Evolutionary conservation across 2,329 filamentous ascomycete genomes (phyloP), one percentile per base, ranked within the genome.

Genomic region (Corniculantispora saksenae): DNA sequence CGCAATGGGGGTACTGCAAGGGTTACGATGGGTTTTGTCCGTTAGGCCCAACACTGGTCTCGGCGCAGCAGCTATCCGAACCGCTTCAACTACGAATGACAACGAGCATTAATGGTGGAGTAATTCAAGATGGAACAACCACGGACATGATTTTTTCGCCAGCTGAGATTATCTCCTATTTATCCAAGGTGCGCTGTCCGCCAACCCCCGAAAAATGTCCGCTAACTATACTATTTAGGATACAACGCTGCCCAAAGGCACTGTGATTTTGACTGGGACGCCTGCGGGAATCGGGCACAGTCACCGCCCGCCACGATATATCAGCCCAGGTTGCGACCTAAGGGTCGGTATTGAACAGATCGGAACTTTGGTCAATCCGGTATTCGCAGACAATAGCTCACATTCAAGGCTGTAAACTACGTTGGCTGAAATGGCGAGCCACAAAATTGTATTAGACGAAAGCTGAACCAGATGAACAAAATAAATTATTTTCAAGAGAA

Each of bases 261-360:
- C 88, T 72, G 57, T 89, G 48, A 86, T 90, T 65, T 87, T 89
- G 70, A 89, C 86, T 7, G 87, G 87, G 66, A 89, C 87, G 76
- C 76, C 75, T 0, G 74, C 76, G 0, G 80, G 81, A 27, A 79
- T 82, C 21, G 81, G 81, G 27, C 38, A 61, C 5, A 61, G 55
- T 12, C 38, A 58, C 25, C 35, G n/a, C 2, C 55, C 55, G 15
- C 55, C 38, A 15, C 38, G n/a, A 19, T 56, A 48, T 10, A 13
- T 56, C 0, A 25, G 25, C 35, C 21, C 51, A 47, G 38, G 38
- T 40, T 48, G 51, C 13, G 25, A 63, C n/a, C 25, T 63, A 1
- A 35, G 21, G 12, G 38, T 48, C 19, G 35, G 35, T 19, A 62
- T 63, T 23, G 29, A 51, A 12, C 35, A 7, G 25, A 38, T 38